phyloP scores from a whole-genome alignment of 2,329 filamentous ascomycete species.

The Fusarium beomiforme region DNA sequence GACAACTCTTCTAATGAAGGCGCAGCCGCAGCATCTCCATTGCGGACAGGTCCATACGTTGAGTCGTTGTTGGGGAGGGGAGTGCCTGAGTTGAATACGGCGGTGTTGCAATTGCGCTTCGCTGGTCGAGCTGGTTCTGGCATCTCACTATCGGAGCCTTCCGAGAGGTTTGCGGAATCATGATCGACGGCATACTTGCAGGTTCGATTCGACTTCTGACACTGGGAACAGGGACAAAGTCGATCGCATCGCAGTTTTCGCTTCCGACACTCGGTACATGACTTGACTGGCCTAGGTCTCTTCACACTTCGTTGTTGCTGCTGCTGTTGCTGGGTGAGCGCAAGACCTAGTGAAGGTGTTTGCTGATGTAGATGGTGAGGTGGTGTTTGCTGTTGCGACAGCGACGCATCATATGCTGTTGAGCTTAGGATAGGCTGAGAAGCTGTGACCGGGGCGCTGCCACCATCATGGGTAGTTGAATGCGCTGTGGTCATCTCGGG shows the following conservation, averaged over 20 bases:
- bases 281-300: slow-evolving; percentile 64
- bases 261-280: slow-evolving; percentile 66
- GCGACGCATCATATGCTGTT: slow-evolving; percentile 37
- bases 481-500: slow-evolving; percentile 39
- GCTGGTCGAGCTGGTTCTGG: slow-evolving; percentile 47
- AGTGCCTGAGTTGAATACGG: slow-evolving; percentile 35
- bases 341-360: slow-evolving; percentile 38
- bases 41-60: slow-evolving; percentile 42
- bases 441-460: slow-evolving; percentile 20
- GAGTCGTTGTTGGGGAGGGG: slow-evolving; percentile 40
- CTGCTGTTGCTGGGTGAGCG: slow-evolving; percentile 37
- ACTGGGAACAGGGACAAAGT: slow-evolving; percentile 65
- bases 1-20: slow-evolving; percentile 59
- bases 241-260: slow-evolving; percentile 67
- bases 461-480: slow-evolving; percentile 38
- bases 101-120: slow-evolving; percentile 52
- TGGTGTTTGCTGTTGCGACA: slow-evolving; percentile 42
- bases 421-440: slow-evolving; percentile 32
- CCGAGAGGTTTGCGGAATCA: slow-evolving; percentile 58
- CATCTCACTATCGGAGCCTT: slow-evolving; percentile 57
- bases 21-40: slow-evolving; percentile 46
- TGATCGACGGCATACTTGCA: slow-evolving; percentile 64
- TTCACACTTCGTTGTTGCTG: slow-evolving; percentile 60
- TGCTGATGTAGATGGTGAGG: slow-evolving; percentile 44
- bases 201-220: slow-evolving; percentile 63